These are phyloP conservation scores for Lepiota brunneoincarnata DNA, from an alignment of 768 basidiomycete species.

Conservation along the genomic window DNA sequence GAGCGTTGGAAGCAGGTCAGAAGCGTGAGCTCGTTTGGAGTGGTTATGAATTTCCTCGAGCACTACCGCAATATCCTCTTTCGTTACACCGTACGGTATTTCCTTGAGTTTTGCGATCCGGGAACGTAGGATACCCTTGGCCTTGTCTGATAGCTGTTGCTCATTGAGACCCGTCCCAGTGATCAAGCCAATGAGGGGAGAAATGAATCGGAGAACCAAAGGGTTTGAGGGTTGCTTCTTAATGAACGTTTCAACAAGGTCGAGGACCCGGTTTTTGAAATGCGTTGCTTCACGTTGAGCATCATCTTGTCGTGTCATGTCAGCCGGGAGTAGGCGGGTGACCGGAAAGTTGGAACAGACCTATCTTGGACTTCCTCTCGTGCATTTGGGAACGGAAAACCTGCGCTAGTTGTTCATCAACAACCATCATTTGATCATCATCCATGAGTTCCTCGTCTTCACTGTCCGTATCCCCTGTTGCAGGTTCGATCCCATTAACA, in stretches of 20 bases:
- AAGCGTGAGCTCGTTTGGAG: slow-evolving; percentile 64
- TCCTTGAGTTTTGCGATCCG: slow-evolving; percentile 78
- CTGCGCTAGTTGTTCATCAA: slow-evolving; percentile 88
- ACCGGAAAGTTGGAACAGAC: slow-evolving; percentile 33
- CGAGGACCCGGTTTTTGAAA: slow-evolving; percentile 95
- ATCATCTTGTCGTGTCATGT: slow-evolving; percentile 37
- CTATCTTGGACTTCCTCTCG: slow-evolving; percentile 62
- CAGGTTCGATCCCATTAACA: slow-evolving; percentile 55
- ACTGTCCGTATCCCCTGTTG: slow-evolving; percentile 54
- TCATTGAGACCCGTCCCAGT: slow-evolving; percentile 70
- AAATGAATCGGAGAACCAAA: slow-evolving; percentile 60
- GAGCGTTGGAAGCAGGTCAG: slow-evolving; percentile 62
- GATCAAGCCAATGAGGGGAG: slow-evolving; percentile 77
- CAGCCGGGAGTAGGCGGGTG: neutral
- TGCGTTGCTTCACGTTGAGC: slow-evolving; percentile 88
- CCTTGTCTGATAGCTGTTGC: slow-evolving; percentile 86
- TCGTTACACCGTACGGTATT: slow-evolving; percentile 44
- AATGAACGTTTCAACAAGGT: slow-evolving; percentile 86
- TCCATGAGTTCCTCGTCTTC: slow-evolving; percentile 78
- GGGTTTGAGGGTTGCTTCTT: slow-evolving; percentile 77
- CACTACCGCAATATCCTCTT: slow-evolving; percentile 41
- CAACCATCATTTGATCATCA: slow-evolving; percentile 97
- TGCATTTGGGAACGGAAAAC: slow-evolving; percentile 73
- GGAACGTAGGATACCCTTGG: slow-evolving; percentile 71
- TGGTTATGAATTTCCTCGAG: slow-evolving; percentile 66